phyloP scores from a whole-genome alignment of 2,329 filamentous ascomycete species.

The Pyrenochaeta sp. region DNA sequence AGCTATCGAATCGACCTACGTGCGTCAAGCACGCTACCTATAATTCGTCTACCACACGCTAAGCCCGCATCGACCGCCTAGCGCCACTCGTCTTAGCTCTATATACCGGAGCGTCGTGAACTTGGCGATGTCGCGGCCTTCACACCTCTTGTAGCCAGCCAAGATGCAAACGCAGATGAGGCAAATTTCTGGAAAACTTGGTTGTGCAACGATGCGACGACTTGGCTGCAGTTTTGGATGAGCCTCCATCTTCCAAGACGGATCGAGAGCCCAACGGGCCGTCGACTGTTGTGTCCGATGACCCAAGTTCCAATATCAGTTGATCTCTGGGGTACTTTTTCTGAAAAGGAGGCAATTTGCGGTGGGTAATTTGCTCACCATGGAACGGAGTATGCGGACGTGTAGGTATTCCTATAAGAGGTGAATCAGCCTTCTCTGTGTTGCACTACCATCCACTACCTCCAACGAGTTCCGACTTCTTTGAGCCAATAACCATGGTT shows the following conservation, averaged over 20 bases:
- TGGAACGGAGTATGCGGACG: neutral
- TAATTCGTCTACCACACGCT: constrained; percentile 22
- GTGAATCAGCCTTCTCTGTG: constrained; percentile 7
- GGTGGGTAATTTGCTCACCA: constrained; percentile 3
- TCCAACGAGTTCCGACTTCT: constrained; percentile 1
- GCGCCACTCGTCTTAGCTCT: constrained; percentile 18
- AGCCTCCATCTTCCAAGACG: constrained; percentile 21
- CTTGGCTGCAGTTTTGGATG: constrained; percentile 9
- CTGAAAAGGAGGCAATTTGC: constrained; percentile 20
- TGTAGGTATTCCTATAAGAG: constrained; percentile 16
- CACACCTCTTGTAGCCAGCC: constrained; percentile 5
- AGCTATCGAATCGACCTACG: constrained; percentile 3
- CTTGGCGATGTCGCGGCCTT: constrained; percentile 25
- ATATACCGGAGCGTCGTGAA: constrained; percentile 25
- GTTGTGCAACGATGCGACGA: constrained; percentile 12
- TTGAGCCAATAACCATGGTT: constrained; percentile 24
- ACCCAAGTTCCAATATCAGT: constrained; percentile 18
- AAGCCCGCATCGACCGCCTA: constrained; percentile 23
- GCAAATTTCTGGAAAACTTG: constrained; percentile 9
- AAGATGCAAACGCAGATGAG: constrained; percentile 13
- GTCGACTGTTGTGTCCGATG: constrained; percentile 25
- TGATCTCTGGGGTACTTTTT: constrained; percentile 14
- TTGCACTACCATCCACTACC: constrained; percentile 1
- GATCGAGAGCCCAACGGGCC: constrained; percentile 24
- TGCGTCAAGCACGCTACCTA: constrained; percentile 4